A percentile compares a stretch with the other conserved stretches of the same genome.
Evolutionary conservation across 1,139 yeast species (phyloP).

Genomic region (Yamadazyma triangularis): DNA sequence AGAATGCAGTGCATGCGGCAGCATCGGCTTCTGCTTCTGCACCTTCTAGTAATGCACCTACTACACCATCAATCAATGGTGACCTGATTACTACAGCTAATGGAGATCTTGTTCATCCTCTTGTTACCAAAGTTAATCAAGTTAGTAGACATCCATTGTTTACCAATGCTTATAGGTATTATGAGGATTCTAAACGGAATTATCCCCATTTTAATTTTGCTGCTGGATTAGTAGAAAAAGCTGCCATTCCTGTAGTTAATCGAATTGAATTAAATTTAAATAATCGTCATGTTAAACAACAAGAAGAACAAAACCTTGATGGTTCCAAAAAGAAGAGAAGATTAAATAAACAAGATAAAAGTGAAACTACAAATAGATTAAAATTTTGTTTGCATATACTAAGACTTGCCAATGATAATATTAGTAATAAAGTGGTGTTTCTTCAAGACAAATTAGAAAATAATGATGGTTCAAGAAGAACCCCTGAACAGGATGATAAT

Average conservation of each 20-base stretch:
- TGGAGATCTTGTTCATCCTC: conserved; percentile 28
- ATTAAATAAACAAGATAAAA: conserved; percentile 12
- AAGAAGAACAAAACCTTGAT: conserved; percentile 10
- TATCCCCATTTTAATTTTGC: conserved; percentile 61
- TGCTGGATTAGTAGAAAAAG: conserved; percentile 62
- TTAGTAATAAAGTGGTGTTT: conserved; percentile 57
- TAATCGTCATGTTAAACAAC: conserved; percentile 31
- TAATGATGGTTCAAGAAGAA: conserved; percentile 3
- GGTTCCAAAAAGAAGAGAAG: conserved; percentile 21
- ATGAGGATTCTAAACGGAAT: conserved; percentile 51
- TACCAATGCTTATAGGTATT: conserved; percentile 55
- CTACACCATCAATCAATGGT: conserved; percentile 11
- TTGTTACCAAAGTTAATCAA: conserved; percentile 41
- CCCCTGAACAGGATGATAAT: conserved; percentile 1
- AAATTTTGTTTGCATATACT: conserved; percentile 71
- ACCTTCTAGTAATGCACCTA: no score
- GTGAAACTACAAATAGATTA: conserved; percentile 66
- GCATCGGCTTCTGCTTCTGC: no score
- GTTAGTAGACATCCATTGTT: conserved; percentile 48
- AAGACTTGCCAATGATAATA: conserved; percentile 70
- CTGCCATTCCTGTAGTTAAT: conserved; percentile 54
- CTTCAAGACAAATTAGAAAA: conserved; percentile 45
- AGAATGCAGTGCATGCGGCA: background rate
- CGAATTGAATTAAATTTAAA: conserved; percentile 46
- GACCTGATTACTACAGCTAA: conserved; percentile 3